A percentile compares a stretch with the other conserved stretches of the same genome.
Evolutionary conservation across 2,329 filamentous ascomycete genomes (phyloP).

Genomic region (Talaromyces atroroseus): DNA sequence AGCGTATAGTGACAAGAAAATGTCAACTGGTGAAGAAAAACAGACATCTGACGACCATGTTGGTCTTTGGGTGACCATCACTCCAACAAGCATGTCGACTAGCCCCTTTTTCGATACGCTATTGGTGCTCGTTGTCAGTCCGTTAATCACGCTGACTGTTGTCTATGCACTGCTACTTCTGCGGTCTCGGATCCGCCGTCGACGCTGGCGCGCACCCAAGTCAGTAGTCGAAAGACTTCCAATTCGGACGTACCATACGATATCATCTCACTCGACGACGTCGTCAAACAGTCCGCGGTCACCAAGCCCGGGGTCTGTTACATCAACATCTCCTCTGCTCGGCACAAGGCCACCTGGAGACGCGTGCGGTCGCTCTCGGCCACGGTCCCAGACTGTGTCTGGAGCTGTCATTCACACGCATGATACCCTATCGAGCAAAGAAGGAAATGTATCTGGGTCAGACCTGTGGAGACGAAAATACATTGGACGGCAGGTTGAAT

Average conservation of each 20-base stretch:
- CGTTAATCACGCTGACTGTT: constrained; percentile 82
- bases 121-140: constrained; percentile 92
- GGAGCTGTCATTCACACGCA: constrained; percentile 25
- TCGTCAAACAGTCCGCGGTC: constrained; percentile 52
- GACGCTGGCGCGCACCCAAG: constrained; percentile 95
- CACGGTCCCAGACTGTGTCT: constrained; percentile 34
- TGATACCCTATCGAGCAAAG: constrained; percentile 31
- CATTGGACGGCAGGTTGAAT: constrained; percentile 69
- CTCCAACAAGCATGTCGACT: constrained; percentile 77
- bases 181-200: constrained; percentile 78
- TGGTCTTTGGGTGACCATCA: constrained; percentile 94
- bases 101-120: constrained; percentile 95
- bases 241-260: constrained; percentile 89
- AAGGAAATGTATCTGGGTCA: constrained; percentile 40
- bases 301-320: constrained; percentile 55
- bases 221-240: constrained; percentile 92
- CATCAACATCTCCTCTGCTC: constrained; percentile 75
- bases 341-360: constrained; percentile 23
- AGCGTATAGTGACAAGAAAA: constrained; percentile 14
- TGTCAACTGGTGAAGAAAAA: constrained; percentile 13
- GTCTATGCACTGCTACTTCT: constrained; percentile 86
- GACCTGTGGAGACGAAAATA: constrained; percentile 51
- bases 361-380: constrained; percentile 27
- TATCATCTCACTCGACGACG: constrained; percentile 56
- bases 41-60: constrained; percentile 45